Evolutionary conservation across 1,284 basidiomycete species (phyloP), one percentile per base, ranked within the genome.

Genomic region (Paramarasmius palmivorus): DNA sequence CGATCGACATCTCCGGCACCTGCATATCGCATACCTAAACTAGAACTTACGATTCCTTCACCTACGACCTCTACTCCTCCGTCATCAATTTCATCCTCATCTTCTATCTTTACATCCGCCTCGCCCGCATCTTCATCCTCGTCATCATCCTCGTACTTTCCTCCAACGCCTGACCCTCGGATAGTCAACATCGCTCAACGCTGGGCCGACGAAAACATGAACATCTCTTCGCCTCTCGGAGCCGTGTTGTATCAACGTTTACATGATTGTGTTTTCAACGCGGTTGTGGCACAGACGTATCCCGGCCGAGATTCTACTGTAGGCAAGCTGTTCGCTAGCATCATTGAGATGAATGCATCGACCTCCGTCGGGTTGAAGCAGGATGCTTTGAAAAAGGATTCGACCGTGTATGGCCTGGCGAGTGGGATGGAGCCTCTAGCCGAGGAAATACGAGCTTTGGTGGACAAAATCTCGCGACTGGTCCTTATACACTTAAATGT

Each of bases 401-500:
- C 44, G 5, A n/a, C 44, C n/a, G n/a, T 26, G 15, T 17, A 29
- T 26, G n/a, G 52, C 10, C 45, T 52, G n/a, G 25, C 29, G 34
- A 53, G 42, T 32, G 57, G 88, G 25, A 81, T 92, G 73, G 86
- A 88, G 62, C 79, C 85, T 34, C 76, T 93, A 49, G 69, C 76
- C 53, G 80, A 83, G 38, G 90, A 93, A 68, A 82, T 92, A 56
- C 73, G 75, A 29, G 73, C 80, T 20, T 77, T 93, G 40, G 80
- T 80, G 25, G 84, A 90, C 60, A 81, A 85, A 63, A 77, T 91
- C 38, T 77, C 84, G 41, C 82, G 84, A 58, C 75, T 93, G 48
- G 84, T 84, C 5, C 71, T 81, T 48, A 83, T 90, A 58, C 90
- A 92, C 66, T 73, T 90, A 51, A 81, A 84, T 60, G 84, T 88